Base-by-base conservation (phyloP, 2,329 filamentous ascomycete genomes). In the Claviceps fusiformis region DNA sequence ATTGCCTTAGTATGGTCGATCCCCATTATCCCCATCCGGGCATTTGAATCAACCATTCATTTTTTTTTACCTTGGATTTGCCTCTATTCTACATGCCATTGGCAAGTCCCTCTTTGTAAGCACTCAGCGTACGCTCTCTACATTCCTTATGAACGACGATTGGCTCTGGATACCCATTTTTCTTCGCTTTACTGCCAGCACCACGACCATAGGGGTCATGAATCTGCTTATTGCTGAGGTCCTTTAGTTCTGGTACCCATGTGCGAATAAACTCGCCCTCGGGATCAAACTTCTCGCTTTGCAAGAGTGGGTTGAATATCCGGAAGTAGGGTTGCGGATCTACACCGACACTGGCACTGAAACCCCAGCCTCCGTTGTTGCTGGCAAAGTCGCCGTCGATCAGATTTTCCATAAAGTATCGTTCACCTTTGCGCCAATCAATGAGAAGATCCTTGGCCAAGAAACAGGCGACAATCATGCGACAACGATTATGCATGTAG, bases 261-360 rank as follows among this genome's bases (percentile, higher is more conserved):
- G 81, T 81, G 43, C 86, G 77, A 55, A 95, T 95, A 66, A 92
- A 95, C 17, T 82, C 80, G 0, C 89, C 91, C 0, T 85, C 74
- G 0, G 78, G 73, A 65, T 95, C 90, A 62, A 95, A 95, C 69
- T 86, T 91, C 74, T 93, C 87, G 61, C 86, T 89, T 72, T 95
- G 90, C 19, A 88, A 71, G 48, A 89, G 67, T 0, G 90, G 90
- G 63, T 95, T 95, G 70, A 95, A 95, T 53, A 95, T 87, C 7
- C 89, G 79, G 59, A 95, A 95, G 66, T 95, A 95, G 0, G 90
- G 89, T 68, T 95, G 87, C 1, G 89, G 87, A 67, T 95, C 89
- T 7, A 90, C 87, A 1, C 88, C 86, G 0, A 83, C 84, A 19
- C 77, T 81, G 5, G 85, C 82, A 29, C 76, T 70, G 58, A 73